Conservation (phyloP, 1,284 basidiomycete genomes). For the Takashimella koratensis region DNA sequence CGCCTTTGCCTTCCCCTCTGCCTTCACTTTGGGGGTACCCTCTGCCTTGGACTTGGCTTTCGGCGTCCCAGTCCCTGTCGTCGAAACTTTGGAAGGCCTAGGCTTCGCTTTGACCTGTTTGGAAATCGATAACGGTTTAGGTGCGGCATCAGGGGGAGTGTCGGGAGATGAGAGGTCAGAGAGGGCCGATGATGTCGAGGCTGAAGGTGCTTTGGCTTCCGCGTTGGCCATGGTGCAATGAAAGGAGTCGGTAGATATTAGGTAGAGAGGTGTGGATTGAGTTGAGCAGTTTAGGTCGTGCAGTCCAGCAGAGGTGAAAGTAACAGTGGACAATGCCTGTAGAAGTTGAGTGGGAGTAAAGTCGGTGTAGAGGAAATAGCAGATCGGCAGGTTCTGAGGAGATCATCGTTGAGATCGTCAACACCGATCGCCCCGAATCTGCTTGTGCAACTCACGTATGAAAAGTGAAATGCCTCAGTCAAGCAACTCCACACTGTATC, state of each 20-base stretch:
- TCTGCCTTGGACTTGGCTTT: slow-evolving; percentile 7
- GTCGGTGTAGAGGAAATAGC: no score
- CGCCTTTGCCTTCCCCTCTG: neutral
- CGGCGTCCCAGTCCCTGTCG: neutral
- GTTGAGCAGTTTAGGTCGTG: no score
- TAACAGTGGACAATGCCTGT: no score
- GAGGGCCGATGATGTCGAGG: neutral
- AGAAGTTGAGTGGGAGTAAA: no score
- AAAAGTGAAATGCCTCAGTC: no score
- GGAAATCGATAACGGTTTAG: neutral
- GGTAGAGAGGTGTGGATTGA: no score
- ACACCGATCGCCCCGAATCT: no score
- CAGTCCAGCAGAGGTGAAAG: no score
- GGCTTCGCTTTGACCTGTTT: neutral
- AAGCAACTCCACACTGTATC: no score
- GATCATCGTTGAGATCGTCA: no score
- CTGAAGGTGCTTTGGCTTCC: neutral
- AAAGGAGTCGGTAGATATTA: neutral
- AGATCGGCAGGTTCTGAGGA: no score
- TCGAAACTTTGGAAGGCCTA: neutral
- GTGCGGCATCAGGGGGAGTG: neutral
- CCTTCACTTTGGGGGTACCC: neutral
- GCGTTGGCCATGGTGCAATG: neutral
- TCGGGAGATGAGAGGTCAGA: neutral
- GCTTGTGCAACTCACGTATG: no score